phyloP scores from a whole-genome alignment of 192 early-diverging fungal species.

The Coemansia reversa region DNA sequence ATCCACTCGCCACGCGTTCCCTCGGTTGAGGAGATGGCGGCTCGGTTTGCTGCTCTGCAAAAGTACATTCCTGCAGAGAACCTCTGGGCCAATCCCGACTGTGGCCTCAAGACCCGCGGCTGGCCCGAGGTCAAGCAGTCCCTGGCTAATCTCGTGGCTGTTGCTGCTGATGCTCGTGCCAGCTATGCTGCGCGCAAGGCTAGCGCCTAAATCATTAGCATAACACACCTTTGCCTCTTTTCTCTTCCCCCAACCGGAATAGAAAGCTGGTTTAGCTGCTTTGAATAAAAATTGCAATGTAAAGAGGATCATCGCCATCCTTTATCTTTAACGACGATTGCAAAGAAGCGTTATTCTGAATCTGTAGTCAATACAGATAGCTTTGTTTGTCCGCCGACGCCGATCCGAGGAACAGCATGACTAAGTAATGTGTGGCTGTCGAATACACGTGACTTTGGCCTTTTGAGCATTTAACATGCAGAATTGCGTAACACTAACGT shows the following conservation, averaged over 20 bases:
- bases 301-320: too few relatives aligned
- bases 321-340: background rate
- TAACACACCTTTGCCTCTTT: background rate
- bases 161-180: slow-evolving; percentile 68
- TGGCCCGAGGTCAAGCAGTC: slow-evolving; percentile 92
- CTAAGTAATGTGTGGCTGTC: background rate
- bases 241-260: background rate
- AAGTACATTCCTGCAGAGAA: slow-evolving; percentile 78
- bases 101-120: slow-evolving; percentile 94
- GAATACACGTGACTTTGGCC: background rate
- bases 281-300: background rate
- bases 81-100: slow-evolving; percentile 98
- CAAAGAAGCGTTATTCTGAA: background rate
- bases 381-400: background rate
- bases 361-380: too few relatives aligned
- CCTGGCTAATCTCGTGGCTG: slow-evolving; percentile 80
- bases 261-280: background rate
- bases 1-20: slow-evolving; percentile 99
- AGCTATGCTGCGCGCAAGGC: slow-evolving; percentile 12
- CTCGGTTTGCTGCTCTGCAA: slow-evolving; percentile 77
- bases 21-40: slow-evolving; percentile 81
- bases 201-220: background rate
- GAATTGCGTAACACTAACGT: background rate
- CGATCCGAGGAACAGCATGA: background rate
- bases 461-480: background rate